Evolutionary conservation across 169 alveolate species (phyloP).

Genomic region (Eimeria zaria): DNA sequence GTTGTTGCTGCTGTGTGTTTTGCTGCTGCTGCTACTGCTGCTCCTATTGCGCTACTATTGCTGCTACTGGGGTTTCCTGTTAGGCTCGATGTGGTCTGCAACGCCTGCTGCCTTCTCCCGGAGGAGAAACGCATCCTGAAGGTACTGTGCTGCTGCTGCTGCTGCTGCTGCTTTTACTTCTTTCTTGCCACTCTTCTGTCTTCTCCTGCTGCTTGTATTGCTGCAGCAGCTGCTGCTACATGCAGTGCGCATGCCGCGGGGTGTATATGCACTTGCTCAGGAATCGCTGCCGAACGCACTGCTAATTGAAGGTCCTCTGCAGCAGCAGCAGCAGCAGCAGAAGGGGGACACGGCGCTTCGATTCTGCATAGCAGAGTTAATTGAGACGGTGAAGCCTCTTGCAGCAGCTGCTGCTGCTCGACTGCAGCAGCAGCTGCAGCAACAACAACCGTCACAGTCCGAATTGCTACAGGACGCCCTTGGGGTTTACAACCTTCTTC

Average conservation of each 20-base stretch:
- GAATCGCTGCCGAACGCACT: constrained; percentile 8
- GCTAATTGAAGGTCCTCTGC: constrained; percentile 40
- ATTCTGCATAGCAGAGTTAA: background rate
- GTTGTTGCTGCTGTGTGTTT: background rate
- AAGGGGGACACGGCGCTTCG: background rate
- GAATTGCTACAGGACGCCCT: constrained; percentile 45
- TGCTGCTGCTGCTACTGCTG: constrained; percentile 62
- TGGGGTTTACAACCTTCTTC: constrained; percentile 12
- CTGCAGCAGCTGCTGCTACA: constrained; percentile 40
- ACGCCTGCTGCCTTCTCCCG: constrained; percentile 1
- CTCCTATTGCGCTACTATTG: too few species aligned
- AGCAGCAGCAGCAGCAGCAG: constrained; percentile 73
- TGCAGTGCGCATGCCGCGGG: constrained; percentile 31
- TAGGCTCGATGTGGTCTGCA: constrained; percentile 61
- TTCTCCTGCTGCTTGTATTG: background rate
- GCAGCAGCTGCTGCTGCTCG: constrained; percentile 68
- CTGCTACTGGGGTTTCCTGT: constrained; percentile 25
- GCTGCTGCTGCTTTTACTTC: constrained; percentile 7
- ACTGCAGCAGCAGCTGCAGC: constrained; percentile 49
- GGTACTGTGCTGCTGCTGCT: constrained; percentile 20
- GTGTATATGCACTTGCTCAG: constrained; percentile 1
- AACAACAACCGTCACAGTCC: background rate
- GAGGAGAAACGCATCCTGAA: background rate
- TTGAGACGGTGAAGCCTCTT: constrained; percentile 36
- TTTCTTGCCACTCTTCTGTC: background rate